Percentiles rank a stretch among this genome's conserved stretches.
Evolutionary conservation across 192 early-diverging fungal genomes (phyloP).

Genomic region (Dispira simplex): DNA sequence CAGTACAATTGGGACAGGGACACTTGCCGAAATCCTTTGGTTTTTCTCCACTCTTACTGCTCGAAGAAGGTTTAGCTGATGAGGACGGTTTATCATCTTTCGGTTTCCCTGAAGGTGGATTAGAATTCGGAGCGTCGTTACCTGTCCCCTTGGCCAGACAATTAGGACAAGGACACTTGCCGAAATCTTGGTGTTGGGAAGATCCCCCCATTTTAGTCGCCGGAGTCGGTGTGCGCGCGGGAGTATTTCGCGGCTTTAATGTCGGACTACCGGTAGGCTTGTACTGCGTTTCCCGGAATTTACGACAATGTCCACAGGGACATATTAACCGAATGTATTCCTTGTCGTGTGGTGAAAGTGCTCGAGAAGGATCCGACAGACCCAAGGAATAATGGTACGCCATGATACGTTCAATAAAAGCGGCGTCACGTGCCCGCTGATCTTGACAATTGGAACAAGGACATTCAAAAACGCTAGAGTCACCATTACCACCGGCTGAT

Average conservation of each 20-base stretch:
- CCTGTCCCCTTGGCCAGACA: not conserved
- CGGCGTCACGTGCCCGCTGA: not conserved
- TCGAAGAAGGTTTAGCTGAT: not conserved
- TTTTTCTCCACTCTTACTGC: no score
- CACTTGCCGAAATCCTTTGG: not conserved
- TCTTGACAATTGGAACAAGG: conserved; percentile 1
- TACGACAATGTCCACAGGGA: conserved; percentile 7
- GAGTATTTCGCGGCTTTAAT: not conserved
- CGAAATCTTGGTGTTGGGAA: no score
- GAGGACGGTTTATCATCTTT: not conserved
- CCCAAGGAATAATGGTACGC: conserved; percentile 9
- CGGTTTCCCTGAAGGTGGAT: not conserved
- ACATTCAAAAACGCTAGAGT: conserved; percentile 6
- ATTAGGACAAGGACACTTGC: conserved; percentile 4
- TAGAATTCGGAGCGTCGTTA: not conserved
- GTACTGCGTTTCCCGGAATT: not conserved
- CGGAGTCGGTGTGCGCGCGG: not conserved
- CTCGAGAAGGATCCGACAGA: not conserved
- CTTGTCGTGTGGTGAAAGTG: not conserved
- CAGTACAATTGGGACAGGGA: not conserved
- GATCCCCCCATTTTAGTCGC: not conserved
- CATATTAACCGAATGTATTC: conserved; percentile 5
- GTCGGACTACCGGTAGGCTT: not conserved
- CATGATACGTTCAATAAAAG: conserved; percentile 7
- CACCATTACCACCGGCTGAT: not conserved